These are phyloP conservation scores for Immersiporthe knoxdaviesiana DNA, from an alignment of 2,329 filamentous ascomycete species.

Conservation along the genomic window DNA sequence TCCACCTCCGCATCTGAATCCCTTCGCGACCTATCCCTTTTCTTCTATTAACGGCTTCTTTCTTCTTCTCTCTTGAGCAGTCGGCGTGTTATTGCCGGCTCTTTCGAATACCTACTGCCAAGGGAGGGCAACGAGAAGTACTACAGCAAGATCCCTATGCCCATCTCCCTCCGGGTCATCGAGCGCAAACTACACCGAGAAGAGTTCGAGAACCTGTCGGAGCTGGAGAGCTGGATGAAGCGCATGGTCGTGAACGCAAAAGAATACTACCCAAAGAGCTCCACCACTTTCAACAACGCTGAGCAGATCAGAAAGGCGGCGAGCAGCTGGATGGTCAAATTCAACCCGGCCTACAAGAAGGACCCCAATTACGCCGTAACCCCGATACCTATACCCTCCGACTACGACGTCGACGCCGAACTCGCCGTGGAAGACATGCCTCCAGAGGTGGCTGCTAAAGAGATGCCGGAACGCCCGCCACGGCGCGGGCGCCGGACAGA, in stretches of 20 bases:
- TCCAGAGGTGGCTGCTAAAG: constrained; percentile 19
- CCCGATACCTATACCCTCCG: constrained; percentile 72
- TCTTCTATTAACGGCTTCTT: constrained; percentile 31
- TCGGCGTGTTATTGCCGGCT: constrained; percentile 73
- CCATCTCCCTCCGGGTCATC: constrained; percentile 76
- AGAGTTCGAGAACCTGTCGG: constrained; percentile 71
- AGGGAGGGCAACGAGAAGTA: constrained; percentile 70
- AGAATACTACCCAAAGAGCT: constrained; percentile 75
- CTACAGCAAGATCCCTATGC: constrained; percentile 76
- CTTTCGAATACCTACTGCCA: constrained; percentile 74
- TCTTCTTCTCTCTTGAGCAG: constrained; percentile 42
- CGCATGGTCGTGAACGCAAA: constrained; percentile 88
- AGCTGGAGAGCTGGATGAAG: constrained; percentile 83
- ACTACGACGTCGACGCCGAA: constrained; percentile 38
- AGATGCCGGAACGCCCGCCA: constrained; percentile 27
- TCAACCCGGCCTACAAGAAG: constrained; percentile 80
- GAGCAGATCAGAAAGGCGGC: constrained; percentile 85
- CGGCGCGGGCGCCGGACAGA: constrained; percentile 27
- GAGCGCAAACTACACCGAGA: constrained; percentile 72
- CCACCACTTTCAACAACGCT: constrained; percentile 77
- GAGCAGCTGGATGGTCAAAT: constrained; percentile 84
- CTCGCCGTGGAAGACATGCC: constrained; percentile 23
- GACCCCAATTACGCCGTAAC: constrained; percentile 68
- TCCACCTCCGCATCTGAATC: constrained; percentile 10
- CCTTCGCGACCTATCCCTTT: constrained; percentile 8